phyloP scores from a whole-genome alignment of 2,329 filamentous ascomycete genomes.

The Lecanicillium sp. region DNA sequence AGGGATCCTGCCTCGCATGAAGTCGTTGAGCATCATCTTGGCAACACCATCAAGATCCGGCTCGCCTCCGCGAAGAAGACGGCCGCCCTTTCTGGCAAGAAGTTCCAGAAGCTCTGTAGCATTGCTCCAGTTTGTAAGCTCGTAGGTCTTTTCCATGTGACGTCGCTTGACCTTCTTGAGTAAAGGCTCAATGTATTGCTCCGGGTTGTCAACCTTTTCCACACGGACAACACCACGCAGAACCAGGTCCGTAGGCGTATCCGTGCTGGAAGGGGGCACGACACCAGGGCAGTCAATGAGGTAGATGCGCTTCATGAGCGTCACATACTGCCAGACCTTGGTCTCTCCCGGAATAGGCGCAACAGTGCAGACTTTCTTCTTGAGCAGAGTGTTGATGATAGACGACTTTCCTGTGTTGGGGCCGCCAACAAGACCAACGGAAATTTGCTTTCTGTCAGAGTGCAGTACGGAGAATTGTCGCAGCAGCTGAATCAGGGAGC shows the following conservation, averaged over 20 bases:
- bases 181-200: constrained; percentile 87
- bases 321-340: constrained; percentile 97
- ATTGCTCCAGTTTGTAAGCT: constrained; percentile 70
- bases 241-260: constrained; percentile 80
- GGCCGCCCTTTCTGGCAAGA: constrained; percentile 77
- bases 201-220: constrained; percentile 92
- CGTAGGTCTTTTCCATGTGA: constrained; percentile 90
- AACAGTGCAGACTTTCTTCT: constrained; percentile 89
- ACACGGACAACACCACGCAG: constrained; percentile 87
- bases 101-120: constrained; percentile 79
- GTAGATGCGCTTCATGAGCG: constrained; percentile 81
- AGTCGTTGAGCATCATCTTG: constrained; percentile 95
- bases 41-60: constrained; percentile 91
- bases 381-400: constrained; percentile 92
- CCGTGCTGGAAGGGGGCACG: constrained; percentile 78
- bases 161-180: constrained; percentile 72
- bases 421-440: constrained; percentile 69
- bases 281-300: constrained; percentile 96
- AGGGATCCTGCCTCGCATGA: constrained; percentile 87
- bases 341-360: constrained; percentile 95
- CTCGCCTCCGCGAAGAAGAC: constrained; percentile 85
- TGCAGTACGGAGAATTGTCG: constrained; percentile 90
- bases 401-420: constrained; percentile 95
- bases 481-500: constrained; percentile 82
- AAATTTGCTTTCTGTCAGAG: constrained; percentile 87